Evolutionary conservation across 768 basidiomycete genomes (phyloP).

Genomic region (Kwoniella newhampshirensis): DNA sequence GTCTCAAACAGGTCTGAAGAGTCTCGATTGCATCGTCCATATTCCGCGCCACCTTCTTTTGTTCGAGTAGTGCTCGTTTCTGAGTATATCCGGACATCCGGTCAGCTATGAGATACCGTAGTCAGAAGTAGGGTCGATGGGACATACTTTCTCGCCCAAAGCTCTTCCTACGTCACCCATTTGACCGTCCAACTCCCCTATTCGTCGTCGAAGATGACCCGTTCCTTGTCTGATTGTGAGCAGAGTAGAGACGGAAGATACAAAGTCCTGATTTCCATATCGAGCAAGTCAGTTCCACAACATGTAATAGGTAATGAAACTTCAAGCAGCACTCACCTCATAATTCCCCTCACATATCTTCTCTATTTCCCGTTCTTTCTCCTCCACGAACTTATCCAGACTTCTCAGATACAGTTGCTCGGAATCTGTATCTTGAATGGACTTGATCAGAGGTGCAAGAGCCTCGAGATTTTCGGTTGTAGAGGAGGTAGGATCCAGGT

Average conservation of each 20-base stretch:
- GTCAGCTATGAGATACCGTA: background rate
- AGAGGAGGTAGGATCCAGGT: slow-evolving; percentile 37
- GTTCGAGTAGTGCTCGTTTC: slow-evolving; percentile 83
- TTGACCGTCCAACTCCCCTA: slow-evolving; percentile 79
- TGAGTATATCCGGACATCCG: slow-evolving; percentile 7
- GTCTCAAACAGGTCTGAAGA: slow-evolving; percentile 83
- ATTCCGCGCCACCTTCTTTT: slow-evolving; percentile 88
- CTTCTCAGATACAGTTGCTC: slow-evolving; percentile 87
- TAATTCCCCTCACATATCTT: slow-evolving; percentile 94
- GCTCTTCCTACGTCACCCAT: slow-evolving; percentile 84
- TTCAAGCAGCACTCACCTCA: slow-evolving; percentile 57
- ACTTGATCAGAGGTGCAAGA: slow-evolving; percentile 89
- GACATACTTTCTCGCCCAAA: slow-evolving; percentile 72
- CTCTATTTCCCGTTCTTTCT: slow-evolving; percentile 95
- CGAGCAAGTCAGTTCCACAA: background rate
- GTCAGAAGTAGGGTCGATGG: background rate
- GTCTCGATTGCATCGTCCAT: slow-evolving; percentile 96
- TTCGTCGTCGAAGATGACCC: slow-evolving; percentile 85
- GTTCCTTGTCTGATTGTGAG: slow-evolving; percentile 96
- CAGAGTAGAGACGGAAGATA: slow-evolving; percentile 92
- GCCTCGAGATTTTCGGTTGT: slow-evolving; percentile 88
- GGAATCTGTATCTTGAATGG: slow-evolving; percentile 80
- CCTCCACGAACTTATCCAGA: slow-evolving; percentile 80
- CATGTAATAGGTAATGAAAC: background rate
- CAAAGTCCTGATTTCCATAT: slow-evolving; percentile 92